Evolutionary conservation across 768 basidiomycete genomes (phyloP).

Genomic region (Pisolithus marmoratus): DNA sequence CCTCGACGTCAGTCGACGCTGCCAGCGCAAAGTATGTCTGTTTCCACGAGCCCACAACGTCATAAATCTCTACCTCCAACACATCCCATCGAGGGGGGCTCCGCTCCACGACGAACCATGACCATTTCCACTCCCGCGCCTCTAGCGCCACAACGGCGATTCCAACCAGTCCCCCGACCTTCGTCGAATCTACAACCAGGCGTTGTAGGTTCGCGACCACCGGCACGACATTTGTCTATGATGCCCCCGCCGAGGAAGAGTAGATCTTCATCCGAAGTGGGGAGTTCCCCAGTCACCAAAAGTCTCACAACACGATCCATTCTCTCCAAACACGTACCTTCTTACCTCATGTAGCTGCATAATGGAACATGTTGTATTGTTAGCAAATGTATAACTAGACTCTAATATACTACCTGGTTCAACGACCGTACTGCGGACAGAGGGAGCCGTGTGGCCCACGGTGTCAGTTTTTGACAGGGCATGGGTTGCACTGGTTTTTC

Average conservation of each 20-base stretch:
- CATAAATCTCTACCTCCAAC: slow-evolving; percentile 20
- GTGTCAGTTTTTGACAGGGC: background rate
- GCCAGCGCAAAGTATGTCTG: background rate
- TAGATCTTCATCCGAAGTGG: background rate
- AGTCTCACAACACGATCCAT: slow-evolving; percentile 3
- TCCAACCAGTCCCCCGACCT: background rate
- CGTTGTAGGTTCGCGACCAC: background rate
- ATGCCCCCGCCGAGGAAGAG: slow-evolving; percentile 4
- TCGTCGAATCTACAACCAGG: background rate
- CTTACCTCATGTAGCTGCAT: slow-evolving; percentile 14
- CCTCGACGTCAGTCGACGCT: slow-evolving; percentile 5
- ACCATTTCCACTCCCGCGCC: slow-evolving; percentile 3
- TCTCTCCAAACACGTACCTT: slow-evolving; percentile 15
- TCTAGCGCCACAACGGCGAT: background rate
- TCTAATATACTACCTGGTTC: too few relatives aligned
- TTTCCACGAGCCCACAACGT: slow-evolving; percentile 4
- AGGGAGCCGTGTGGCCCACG: background rate
- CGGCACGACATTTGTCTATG: slow-evolving; percentile 15
- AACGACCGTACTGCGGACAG: too few relatives aligned
- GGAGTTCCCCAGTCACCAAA: background rate
- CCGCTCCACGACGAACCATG: slow-evolving; percentile 1
- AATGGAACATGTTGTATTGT: background rate
- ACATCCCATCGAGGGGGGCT: slow-evolving; percentile 2
- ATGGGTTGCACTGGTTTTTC: background rate
- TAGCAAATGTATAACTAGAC: background rate